These are phyloP conservation scores for Salvia rosmarinus DNA, from an alignment of 257 asterid genomes.

Conservation along the genomic window DNA sequence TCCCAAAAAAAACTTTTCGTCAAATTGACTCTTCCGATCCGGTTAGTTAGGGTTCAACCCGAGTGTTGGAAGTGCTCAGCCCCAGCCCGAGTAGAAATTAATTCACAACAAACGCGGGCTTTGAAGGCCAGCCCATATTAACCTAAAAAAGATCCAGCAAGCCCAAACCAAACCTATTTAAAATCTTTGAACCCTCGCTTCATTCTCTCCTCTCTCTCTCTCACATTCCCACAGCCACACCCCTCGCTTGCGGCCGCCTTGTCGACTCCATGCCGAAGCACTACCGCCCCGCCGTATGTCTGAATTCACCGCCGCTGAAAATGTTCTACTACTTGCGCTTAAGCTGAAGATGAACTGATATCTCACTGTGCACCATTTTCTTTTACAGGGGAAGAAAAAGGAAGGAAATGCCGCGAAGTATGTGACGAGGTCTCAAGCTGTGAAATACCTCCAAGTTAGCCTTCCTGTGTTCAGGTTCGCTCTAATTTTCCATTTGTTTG, in stretches of 20 bases:
- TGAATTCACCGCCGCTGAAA: neutral
- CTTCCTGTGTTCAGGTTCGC: slow-evolving; percentile 84
- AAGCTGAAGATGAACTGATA: neutral
- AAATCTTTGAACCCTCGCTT: slow-evolving; percentile 32
- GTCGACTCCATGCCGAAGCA: slow-evolving; percentile 59
- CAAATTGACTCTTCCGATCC: too few species aligned
- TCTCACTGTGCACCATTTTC: neutral
- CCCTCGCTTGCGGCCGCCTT: neutral
- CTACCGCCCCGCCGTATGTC: slow-evolving; percentile 59
- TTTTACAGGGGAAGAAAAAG: slow-evolving; percentile 88
- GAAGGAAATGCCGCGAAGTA: slow-evolving; percentile 96
- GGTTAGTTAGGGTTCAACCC: too few species aligned
- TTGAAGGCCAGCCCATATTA: slow-evolving; percentile 5
- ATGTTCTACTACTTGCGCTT: neutral
- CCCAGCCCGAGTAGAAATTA: neutral
- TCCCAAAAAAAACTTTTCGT: too few species aligned
- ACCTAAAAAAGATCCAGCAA: neutral
- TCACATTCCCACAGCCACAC: slow-evolving; percentile 8
- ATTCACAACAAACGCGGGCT: neutral
- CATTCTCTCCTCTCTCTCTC: neutral
- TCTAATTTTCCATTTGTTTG: slow-evolving; percentile 1
- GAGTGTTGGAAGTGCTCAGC: neutral
- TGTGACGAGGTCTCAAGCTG: slow-evolving; percentile 85
- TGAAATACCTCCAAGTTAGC: slow-evolving; percentile 81
- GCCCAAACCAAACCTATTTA: slow-evolving; percentile 3